Conservation (phyloP, 768 basidiomycete species). For the Hortiboletus flavorubellus region DNA sequence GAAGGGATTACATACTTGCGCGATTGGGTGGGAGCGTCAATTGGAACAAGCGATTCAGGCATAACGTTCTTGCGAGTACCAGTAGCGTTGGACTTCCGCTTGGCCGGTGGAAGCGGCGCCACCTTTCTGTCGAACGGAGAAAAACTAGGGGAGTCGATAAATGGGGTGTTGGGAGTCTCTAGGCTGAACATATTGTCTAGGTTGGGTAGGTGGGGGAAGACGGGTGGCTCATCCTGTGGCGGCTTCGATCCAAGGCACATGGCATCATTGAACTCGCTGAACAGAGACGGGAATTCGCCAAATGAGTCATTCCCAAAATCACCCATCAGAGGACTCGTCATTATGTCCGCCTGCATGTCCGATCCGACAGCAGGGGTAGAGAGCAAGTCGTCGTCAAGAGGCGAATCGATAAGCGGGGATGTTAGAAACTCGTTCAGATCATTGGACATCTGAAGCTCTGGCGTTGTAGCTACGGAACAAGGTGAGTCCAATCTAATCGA, state of each 20-base stretch:
- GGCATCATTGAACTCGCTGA: slow-evolving; percentile 19
- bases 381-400: slow-evolving; percentile 44
- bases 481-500: neutral
- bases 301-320: slow-evolving; percentile 33
- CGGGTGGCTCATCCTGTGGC: slow-evolving; percentile 6
- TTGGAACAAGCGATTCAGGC: slow-evolving; percentile 59
- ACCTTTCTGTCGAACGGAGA: slow-evolving; percentile 24
- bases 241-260: slow-evolving; percentile 17
- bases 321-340: slow-evolving; percentile 42
- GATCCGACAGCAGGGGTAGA: slow-evolving; percentile 41
- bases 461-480: slow-evolving; percentile 27
- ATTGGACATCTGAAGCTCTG: slow-evolving; percentile 35
- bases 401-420: slow-evolving; percentile 46
- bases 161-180: slow-evolving; percentile 48
- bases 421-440: slow-evolving; percentile 44
- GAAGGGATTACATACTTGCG: slow-evolving; percentile 75
- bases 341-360: slow-evolving; percentile 35
- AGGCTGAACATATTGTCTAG: slow-evolving; percentile 43
- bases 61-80: slow-evolving; percentile 73
- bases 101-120: slow-evolving; percentile 16
- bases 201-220: slow-evolving; percentile 18
- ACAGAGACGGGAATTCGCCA: slow-evolving; percentile 34
- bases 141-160: slow-evolving; percentile 38
- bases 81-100: slow-evolving; percentile 41
- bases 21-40: slow-evolving; percentile 77